phyloP scores from a whole-genome alignment of 2,329 filamentous ascomycete species.

The Phaeomoniella chlamydospora region DNA sequence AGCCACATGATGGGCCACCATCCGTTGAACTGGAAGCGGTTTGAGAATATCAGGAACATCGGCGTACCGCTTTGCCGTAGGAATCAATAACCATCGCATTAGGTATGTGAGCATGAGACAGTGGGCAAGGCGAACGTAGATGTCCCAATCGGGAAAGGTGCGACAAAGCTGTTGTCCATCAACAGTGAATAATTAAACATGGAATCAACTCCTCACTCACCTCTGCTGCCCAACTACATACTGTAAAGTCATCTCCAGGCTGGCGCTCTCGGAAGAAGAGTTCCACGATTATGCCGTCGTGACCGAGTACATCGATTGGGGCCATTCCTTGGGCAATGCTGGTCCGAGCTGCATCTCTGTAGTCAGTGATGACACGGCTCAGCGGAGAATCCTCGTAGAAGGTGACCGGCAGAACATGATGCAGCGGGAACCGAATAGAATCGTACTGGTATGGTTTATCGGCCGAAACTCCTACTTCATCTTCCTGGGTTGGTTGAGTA shows the following conservation, averaged over 20 bases:
- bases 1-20: constrained; percentile 3
- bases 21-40: constrained; percentile 2
- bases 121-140: constrained; percentile 3
- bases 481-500: background rate
- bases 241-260: background rate
- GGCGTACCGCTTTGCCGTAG: constrained; percentile 2
- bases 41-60: constrained; percentile 3
- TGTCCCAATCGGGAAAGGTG: constrained; percentile 4
- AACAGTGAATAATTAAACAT: too few relatives aligned
- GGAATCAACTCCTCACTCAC: too few relatives aligned
- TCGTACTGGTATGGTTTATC: background rate
- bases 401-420: constrained; percentile 1
- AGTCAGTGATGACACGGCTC: constrained; percentile 3
- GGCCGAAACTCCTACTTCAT: background rate
- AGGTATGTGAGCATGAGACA: constrained; percentile 1
- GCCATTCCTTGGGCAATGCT: background rate
- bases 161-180: constrained; percentile 3
- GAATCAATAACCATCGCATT: constrained; percentile 4
- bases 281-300: constrained; percentile 2
- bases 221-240: constrained; percentile 2
- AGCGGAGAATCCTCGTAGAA: constrained; percentile 1
- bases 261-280: constrained; percentile 2
- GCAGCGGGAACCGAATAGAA: background rate
- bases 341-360: constrained; percentile 1
- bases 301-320: constrained; percentile 1